Evolutionary conservation across 1,284 basidiomycete genomes (phyloP), one percentile per base, ranked within the genome.

Genomic region (Termitomyces sp.): DNA sequence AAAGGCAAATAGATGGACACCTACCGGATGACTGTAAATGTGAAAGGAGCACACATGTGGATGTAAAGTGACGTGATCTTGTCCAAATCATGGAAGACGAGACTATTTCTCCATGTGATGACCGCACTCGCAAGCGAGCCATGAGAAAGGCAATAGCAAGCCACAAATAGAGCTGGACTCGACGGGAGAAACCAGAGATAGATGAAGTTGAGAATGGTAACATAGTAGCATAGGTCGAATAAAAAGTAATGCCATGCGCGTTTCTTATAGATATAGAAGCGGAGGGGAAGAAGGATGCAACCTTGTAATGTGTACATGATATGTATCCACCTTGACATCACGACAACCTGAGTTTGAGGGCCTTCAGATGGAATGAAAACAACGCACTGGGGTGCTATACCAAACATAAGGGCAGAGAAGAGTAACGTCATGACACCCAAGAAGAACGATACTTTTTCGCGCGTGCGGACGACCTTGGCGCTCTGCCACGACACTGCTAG

Each of bases 11-110:
- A 30, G 5, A 9, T 43, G 46, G 39, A 36, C 73, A 81, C 42
- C 55, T 60, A 92, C 92, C 90, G 78, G 56, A 97, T 94, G 38
- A 94, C 88, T 5, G 90, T 92, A 64, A 98, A 89, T 1, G 86
- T 83, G 58, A 94, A 80, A 0, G 94, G 90, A 0, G 90, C 82
- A 64, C 95, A 94, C 56, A 96, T 86, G 67, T 96, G 94, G 42
- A 96, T 83, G 73, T 94, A 96, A 17, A 96, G 71, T 10, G 90
- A 92, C 4, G 90, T 95, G 65, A 95, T 90, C 68, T 96, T 96
- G 68, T 98, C 94, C 54, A 84, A 80, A 63, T 94, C 93, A 67
- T 97, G 94, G 72, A 97, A 97, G 5, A 97, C 94, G n/a, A 95
- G 81, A 65, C 87, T 93, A 67, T 98, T 98, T 58, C 95, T 80